Evolutionary conservation across 2,329 filamentous ascomycete species (phyloP), one percentile per base, ranked within the genome.

Genomic region (Hypoxylon sp.): DNA sequence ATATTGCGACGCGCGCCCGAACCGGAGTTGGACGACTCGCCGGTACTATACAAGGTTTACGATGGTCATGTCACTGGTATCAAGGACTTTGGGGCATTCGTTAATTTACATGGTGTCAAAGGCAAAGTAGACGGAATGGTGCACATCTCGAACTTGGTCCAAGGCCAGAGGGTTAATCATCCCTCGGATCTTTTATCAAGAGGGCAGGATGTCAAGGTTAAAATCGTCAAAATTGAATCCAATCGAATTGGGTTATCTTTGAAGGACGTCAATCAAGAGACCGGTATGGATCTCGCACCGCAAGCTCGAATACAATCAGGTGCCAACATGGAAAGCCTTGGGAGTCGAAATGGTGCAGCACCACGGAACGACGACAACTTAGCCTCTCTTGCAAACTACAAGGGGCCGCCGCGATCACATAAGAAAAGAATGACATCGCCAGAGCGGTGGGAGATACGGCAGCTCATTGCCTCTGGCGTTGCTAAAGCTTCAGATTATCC

Each of bases 371-470:
- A 77, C 41, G 77, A 81, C 34, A 78, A 79, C 49, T 84, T 90
- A 0, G 86, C 88, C 1, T 84, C 90, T 13, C 86, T 92, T 62
- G 88, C 91, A 71, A 83, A 81, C 43, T 84, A 86, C 39, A 83
- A 83, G 28, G 80, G 84, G 54, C 78, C 82, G 6, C 84, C 82
- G 0, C 81, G 84, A 68, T 85, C 84, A 47, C 90, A 90, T 57
- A 93, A 92, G 76, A 99, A 99, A 81, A 86, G 95, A 54, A 90
- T 98, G 89, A 98, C 94, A 0, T 97, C 94, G 13, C 95, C 95
- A 1, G 95, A 99, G 75, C 84, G 95, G 74, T 99, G 95, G 94
- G 95, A 99, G 76, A 97, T 99, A 66, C 89, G 94, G 65, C 95
- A 99, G 74, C 84, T 99, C 54, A 98, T 99, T 73, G 93, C 94